A percentile compares a stretch with the other conserved stretches of the same genome.
Evolutionary conservation across 495 filamentous ascomycete genomes (phyloP).

Genomic region (Lasiosphaeriaceae sp.): DNA sequence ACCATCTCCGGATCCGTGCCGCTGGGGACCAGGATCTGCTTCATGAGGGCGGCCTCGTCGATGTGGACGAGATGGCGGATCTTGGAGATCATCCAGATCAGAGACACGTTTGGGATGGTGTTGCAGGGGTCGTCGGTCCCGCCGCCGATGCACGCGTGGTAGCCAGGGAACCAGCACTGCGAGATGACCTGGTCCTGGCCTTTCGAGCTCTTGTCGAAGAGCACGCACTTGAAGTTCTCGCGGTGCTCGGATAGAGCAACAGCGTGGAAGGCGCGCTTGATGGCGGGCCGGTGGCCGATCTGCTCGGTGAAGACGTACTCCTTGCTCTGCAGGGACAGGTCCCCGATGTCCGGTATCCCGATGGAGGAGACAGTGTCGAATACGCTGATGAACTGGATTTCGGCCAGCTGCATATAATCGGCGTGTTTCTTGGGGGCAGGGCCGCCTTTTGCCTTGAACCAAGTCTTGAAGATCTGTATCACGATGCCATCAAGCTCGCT

Average conservation of each 20-base stretch:
- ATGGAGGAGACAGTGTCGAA: conserved; percentile 50
- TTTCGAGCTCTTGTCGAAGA: neutral
- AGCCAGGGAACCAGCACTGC: conserved; percentile 41
- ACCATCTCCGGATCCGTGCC: no score
- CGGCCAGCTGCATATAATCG: conserved; percentile 12
- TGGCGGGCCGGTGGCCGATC: conserved; percentile 25
- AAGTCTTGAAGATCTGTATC: conserved; percentile 65
- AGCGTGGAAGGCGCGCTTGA: conserved; percentile 1
- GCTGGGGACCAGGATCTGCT: no score
- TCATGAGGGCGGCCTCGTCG: neutral
- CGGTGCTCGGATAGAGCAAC: neutral
- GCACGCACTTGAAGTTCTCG: neutral
- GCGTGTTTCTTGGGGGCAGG: conserved; percentile 9
- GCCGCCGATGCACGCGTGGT: conserved; percentile 66
- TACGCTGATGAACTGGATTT: conserved; percentile 53
- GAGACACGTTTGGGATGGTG: conserved; percentile 55
- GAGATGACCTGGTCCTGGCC: conserved; percentile 23
- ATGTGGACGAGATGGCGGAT: neutral
- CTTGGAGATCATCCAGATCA: conserved; percentile 62
- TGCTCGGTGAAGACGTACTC: conserved; percentile 23
- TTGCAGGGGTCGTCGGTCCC: conserved; percentile 55
- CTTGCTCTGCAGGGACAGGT: conserved; percentile 42
- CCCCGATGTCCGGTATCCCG: conserved; percentile 50
- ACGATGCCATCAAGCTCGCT: conserved; percentile 41
- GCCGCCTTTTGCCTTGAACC: conserved; percentile 54